Percentiles rank a stretch among this genome's conserved stretches.
These are phyloP conservation scores for Auriscalpium vulgare DNA, from an alignment of 768 basidiomycete species.

Conservation along the genomic window DNA sequence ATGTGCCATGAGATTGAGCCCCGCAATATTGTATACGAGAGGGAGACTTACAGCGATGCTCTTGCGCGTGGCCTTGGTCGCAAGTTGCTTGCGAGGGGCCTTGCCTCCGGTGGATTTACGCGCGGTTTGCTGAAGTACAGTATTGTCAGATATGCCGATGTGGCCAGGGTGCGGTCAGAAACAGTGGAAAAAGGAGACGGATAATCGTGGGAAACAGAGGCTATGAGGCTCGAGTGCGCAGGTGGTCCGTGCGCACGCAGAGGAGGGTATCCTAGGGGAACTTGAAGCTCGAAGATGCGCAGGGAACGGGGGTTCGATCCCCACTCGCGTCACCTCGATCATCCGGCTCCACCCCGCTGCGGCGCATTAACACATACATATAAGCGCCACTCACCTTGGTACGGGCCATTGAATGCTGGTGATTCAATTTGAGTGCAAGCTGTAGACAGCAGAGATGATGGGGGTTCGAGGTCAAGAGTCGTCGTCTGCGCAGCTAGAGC, in stretches of 20 bases:
- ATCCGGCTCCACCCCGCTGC: background rate
- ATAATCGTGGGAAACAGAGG: background rate
- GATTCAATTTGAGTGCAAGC: background rate
- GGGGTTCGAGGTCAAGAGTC: background rate
- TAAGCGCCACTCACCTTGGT: conserved; percentile 33
- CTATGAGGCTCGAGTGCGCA: background rate
- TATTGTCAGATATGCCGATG: background rate
- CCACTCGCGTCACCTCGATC: background rate
- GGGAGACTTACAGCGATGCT: conserved; percentile 35
- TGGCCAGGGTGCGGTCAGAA: background rate
- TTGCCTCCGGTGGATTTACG: conserved; percentile 83
- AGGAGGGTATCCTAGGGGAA: too few species aligned
- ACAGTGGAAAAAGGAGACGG: background rate
- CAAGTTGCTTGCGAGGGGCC: conserved; percentile 78
- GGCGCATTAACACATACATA: too few species aligned
- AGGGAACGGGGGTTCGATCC: background rate
- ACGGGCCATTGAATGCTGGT: conserved; percentile 43
- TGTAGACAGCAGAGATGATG: background rate
- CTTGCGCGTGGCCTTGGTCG: conserved; percentile 58
- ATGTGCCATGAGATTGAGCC: background rate
- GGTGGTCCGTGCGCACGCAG: background rate
- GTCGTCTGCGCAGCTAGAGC: background rate
- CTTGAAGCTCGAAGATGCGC: background rate
- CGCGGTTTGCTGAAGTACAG: conserved; percentile 51
- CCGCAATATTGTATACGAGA: background rate